Evolutionary conservation across 2,329 filamentous ascomycete species (phyloP).

Genomic region (Fusarium nanum): DNA sequence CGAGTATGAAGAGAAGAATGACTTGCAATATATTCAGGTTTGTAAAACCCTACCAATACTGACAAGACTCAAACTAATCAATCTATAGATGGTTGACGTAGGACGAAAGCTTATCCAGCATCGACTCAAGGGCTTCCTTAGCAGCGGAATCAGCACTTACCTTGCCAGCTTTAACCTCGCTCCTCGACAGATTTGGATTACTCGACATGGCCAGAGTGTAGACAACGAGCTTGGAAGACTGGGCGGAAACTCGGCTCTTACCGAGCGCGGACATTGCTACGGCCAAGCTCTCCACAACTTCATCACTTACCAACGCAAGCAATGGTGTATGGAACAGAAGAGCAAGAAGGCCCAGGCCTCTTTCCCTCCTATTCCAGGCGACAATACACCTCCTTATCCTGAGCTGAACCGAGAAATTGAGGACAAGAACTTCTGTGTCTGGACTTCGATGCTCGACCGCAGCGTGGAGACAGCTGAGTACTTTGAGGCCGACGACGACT

Average conservation of each 20-base stretch:
- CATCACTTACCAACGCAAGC: constrained; percentile 80
- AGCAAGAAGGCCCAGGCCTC: constrained; percentile 80
- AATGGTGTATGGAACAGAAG: constrained; percentile 86
- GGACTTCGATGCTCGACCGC: constrained; percentile 96
- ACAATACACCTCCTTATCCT: constrained; percentile 94
- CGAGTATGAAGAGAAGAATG: constrained; percentile 87
- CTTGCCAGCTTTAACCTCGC: constrained; percentile 97
- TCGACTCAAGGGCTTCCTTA: constrained; percentile 90
- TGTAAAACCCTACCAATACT: constrained; percentile 15
- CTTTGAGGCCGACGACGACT: constrained; percentile 92
- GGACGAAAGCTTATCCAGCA: constrained; percentile 93
- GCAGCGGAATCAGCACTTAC: constrained; percentile 92
- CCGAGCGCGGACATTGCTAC: constrained; percentile 82
- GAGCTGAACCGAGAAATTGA: constrained; percentile 77
- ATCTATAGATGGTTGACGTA: constrained; percentile 86
- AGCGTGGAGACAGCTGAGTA: constrained; percentile 88
- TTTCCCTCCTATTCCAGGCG: constrained; percentile 90
- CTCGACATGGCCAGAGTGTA: constrained; percentile 88
- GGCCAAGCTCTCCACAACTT: constrained; percentile 84
- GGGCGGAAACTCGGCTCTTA: constrained; percentile 88
- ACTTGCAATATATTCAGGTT: constrained; percentile 91
- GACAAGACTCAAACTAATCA: constrained; percentile 42
- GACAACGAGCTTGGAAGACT: constrained; percentile 92
- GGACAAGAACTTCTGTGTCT: constrained; percentile 95
- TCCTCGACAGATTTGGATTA: constrained; percentile 97